Conservation (phyloP, 805 yeast species). For the Lachancea meyersii region DNA sequence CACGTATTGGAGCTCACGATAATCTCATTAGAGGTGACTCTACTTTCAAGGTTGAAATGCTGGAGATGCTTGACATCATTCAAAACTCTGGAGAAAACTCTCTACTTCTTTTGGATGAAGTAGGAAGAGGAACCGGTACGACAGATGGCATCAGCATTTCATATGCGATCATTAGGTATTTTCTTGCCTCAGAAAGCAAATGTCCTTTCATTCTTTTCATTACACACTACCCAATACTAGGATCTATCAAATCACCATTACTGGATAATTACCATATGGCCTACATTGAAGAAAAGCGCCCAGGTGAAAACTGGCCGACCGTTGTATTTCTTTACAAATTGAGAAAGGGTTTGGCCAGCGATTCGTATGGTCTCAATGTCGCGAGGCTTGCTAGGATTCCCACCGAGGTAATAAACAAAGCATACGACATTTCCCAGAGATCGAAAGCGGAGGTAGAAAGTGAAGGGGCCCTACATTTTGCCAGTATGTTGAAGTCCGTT, state of each 20-base stretch:
- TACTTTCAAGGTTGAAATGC: slow-evolving; percentile 93
- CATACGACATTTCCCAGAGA: slow-evolving; percentile 32
- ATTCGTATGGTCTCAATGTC: slow-evolving; percentile 80
- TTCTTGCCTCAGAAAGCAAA: slow-evolving; percentile 34
- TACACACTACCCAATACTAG: slow-evolving; percentile 74
- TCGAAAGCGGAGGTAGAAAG: slow-evolving; percentile 4
- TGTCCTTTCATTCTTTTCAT: slow-evolving; percentile 65
- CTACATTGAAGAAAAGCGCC: slow-evolving; percentile 39
- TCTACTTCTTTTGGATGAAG: slow-evolving; percentile 83
- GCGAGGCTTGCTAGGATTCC: slow-evolving; percentile 70
- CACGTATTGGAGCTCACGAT: slow-evolving; percentile 80
- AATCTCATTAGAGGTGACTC: slow-evolving; percentile 69
- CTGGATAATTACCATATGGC: slow-evolving; percentile 71
- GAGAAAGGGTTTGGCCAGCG: slow-evolving; percentile 44
- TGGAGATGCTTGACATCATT: slow-evolving; percentile 84
- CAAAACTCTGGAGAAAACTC: slow-evolving; percentile 74
- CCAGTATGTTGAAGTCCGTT: not conserved
- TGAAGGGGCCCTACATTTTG: slow-evolving; percentile 1
- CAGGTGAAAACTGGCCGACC: slow-evolving; percentile 34
- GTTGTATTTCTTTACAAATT: slow-evolving; percentile 50
- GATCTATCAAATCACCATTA: slow-evolving; percentile 39
- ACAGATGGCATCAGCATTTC: slow-evolving; percentile 81
- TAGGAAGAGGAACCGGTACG: slow-evolving; percentile 88
- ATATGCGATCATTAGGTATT: slow-evolving; percentile 58
- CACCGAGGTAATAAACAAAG: slow-evolving; percentile 39